phyloP scores from a whole-genome alignment of 352 stramenopile species.

The Nothophytophthora sp. region DNA sequence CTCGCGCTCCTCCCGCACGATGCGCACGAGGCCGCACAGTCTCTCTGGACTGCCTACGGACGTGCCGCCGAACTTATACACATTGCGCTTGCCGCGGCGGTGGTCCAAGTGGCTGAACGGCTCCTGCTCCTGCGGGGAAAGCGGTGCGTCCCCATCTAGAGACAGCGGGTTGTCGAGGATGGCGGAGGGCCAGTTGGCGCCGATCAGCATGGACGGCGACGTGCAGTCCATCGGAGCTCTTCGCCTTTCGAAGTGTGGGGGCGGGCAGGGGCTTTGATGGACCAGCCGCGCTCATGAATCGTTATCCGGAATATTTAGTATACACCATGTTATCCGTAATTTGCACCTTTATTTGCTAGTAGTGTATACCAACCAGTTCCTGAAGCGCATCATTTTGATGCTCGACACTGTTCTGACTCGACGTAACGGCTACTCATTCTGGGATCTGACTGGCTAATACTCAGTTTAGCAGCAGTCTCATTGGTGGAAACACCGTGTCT shows the following conservation, averaged over 20 bases:
- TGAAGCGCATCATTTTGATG: no score
- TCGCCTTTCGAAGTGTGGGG: conserved; percentile 13
- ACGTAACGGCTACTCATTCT: no score
- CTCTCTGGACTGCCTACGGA: conserved; percentile 67
- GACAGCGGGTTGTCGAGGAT: conserved; percentile 31
- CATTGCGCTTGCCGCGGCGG: conserved; percentile 55
- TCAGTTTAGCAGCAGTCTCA: no score
- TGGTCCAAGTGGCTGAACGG: conserved; percentile 49
- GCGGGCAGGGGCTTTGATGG: conserved; percentile 7
- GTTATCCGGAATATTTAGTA: no score
- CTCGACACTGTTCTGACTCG: no score
- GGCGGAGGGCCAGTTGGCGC: conserved; percentile 47
- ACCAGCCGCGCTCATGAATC: no score
- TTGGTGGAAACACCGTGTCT: no score
- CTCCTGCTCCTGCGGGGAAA: background rate
- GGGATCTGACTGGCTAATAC: no score
- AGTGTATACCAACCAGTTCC: no score
- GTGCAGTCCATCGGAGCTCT: conserved; percentile 61
- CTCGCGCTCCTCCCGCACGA: conserved; percentile 56
- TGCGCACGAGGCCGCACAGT: conserved; percentile 64
- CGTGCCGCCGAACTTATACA: conserved; percentile 87
- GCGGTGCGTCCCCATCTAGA: conserved; percentile 20
- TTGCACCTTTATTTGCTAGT: no score
- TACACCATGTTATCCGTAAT: no score
- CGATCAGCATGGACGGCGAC: conserved; percentile 71